phyloP scores from a whole-genome alignment of 2,329 filamentous ascomycete genomes.

The Penicillium hordei region DNA sequence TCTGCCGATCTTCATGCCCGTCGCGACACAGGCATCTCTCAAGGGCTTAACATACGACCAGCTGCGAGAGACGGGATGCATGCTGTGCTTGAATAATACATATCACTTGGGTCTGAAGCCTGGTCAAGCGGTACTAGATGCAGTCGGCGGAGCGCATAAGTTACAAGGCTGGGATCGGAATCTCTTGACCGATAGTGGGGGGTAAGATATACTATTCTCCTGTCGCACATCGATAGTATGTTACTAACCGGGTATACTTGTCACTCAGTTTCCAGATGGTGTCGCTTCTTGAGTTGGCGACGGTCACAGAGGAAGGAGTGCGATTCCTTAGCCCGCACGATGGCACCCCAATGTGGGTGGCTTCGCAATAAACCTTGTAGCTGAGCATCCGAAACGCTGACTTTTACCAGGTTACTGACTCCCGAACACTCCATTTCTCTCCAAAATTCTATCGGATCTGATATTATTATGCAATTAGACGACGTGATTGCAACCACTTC shows the following conservation, averaged over 20 bases:
- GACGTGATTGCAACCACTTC: slow-evolving; percentile 97
- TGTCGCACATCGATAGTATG: neutral
- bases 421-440: slow-evolving; percentile 95
- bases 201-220: slow-evolving; percentile 35
- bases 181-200: slow-evolving; percentile 71
- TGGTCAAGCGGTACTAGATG: slow-evolving; percentile 82
- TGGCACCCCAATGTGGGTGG: slow-evolving; percentile 75
- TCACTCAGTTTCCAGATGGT: slow-evolving; percentile 91
- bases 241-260: slow-evolving; percentile 3
- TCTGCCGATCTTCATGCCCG: slow-evolving; percentile 96
- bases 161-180: slow-evolving; percentile 95
- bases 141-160: slow-evolving; percentile 88
- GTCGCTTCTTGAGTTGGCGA: slow-evolving; percentile 86
- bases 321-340: slow-evolving; percentile 96
- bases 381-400: neutral
- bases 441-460: slow-evolving; percentile 95
- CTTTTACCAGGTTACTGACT: slow-evolving; percentile 69
- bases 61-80: slow-evolving; percentile 82
- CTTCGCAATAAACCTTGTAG: neutral
- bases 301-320: slow-evolving; percentile 92
- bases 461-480: slow-evolving; percentile 99
- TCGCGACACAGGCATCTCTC: slow-evolving; percentile 92
- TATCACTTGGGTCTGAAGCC: slow-evolving; percentile 96
- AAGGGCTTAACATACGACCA: slow-evolving; percentile 94
- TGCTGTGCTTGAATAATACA: slow-evolving; percentile 94